Conservation (phyloP, 148 eudicot species). For the Selenicereus undatus region DNA sequence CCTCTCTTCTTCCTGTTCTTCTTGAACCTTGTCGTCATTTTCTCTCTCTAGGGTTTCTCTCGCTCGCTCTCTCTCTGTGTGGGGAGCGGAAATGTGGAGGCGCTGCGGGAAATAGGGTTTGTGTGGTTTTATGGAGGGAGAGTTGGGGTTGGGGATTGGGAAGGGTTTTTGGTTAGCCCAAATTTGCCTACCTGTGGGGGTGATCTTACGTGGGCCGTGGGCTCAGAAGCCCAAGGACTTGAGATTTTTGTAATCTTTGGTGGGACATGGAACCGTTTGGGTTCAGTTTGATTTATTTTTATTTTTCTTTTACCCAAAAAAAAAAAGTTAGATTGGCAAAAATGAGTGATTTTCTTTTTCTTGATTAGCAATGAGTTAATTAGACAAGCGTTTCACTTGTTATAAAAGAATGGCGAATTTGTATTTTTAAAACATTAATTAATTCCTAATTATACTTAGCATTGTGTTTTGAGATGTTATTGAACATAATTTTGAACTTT, state of each 20-base stretch:
- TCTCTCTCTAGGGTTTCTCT: not conserved
- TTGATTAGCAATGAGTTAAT: too few species aligned
- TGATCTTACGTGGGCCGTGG: not conserved
- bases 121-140: not conserved
- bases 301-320: too few species aligned
- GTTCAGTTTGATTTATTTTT: too few species aligned
- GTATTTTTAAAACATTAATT: too few species aligned
- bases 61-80: not conserved
- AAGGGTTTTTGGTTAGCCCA: not conserved
- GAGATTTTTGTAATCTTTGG: not conserved
- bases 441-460: too few species aligned
- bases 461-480: too few species aligned
- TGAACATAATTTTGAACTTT: too few species aligned
- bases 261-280: too few species aligned
- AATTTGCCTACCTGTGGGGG: not conserved
- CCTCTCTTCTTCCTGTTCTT: constrained; percentile 59
- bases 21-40: constrained; percentile 42
- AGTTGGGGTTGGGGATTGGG: not conserved
- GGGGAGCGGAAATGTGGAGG: not conserved
- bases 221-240: not conserved
- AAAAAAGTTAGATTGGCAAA: too few species aligned
- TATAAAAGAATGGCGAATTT: too few species aligned
- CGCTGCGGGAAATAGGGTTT: not conserved
- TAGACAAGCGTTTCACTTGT: too few species aligned
- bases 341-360: too few species aligned